Evolutionary conservation across 768 basidiomycete species (phyloP), one percentile per base, ranked within the genome.

Genomic region (Serendipita sp.): DNA sequence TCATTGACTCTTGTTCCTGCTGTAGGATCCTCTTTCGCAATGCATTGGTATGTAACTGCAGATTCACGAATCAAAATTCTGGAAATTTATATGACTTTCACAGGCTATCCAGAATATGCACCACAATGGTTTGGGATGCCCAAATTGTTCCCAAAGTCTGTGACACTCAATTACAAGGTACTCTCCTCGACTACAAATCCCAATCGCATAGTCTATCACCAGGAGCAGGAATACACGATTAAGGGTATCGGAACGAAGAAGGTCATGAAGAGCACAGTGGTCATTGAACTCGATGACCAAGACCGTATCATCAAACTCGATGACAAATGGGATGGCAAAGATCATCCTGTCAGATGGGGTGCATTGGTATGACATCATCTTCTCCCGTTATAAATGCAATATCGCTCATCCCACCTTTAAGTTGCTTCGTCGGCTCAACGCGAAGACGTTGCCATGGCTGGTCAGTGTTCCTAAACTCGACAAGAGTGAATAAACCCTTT

Each of bases 231-330:
- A 68, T 89, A 86, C 71, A 83, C 80, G 3, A 66, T 77, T n/a
- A 78, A 81, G 28, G 72, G 81, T 30, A 67, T 82, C 15, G 79
- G 79, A 3, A 73, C 70, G 47, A 82, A 80, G 73, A 85, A 80
- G 75, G 83, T 81, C 52, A 74, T 86, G 35, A 77, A 82, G 44
- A 88, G 85, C 1, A 77, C 87, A 41, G 75, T 87, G 28, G 71
- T 79, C 7, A 80, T 86, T 3, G 84, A 86, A 66, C 72, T 88
- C 63, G 85, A 87, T 69, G 83, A 84, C 3, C 73, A 84, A 52
- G 79, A 83, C 65, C 83, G 79, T 74, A 85, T 88, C 58, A 72
- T 78, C 3, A 76, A 76, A 35, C 71, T 87, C 65, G 75, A 80
- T 38, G 84, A 87, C 66, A 79, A 83, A 68, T 83, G 85, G 81